A percentile compares a stretch with the other conserved stretches of the same genome.
phyloP scores from a whole-genome alignment of 176 grass and related monocot species.

The Avena sativa region DNA sequence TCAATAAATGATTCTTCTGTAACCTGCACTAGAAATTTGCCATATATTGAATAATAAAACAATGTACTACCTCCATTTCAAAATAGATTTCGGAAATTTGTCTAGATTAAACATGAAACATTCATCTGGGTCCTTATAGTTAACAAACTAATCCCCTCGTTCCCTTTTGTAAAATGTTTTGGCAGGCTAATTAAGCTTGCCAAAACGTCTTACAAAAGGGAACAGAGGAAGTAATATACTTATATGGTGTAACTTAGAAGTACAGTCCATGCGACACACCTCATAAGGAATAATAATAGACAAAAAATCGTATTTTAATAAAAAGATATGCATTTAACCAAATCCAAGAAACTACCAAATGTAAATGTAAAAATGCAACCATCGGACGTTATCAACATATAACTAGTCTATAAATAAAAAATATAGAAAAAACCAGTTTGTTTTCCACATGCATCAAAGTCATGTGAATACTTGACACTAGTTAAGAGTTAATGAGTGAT shows the following conservation, averaged over 20 bases:
- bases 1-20: conserved; percentile 80
- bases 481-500: background rate
- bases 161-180: too few species aligned
- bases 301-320: background rate
- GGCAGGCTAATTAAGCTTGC: too few species aligned
- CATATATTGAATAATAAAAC: conserved; percentile 30
- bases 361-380: conserved; percentile 9
- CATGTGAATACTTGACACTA: conserved; percentile 10
- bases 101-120: background rate
- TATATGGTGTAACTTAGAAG: conserved; percentile 3
- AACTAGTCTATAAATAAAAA: background rate
- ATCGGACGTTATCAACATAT: background rate
- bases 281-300: conserved; percentile 6
- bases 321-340: conserved; percentile 25
- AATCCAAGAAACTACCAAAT: background rate
- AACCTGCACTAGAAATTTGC: conserved; percentile 61
- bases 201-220: too few species aligned
- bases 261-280: background rate
- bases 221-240: background rate
- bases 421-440: background rate
- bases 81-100: too few species aligned
- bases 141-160: background rate
- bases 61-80: too few species aligned
- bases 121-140: conserved; percentile 35
- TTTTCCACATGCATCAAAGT: background rate